Percentiles rank a stretch among this genome's conserved stretches.
Evolutionary conservation across 139 green algal genomes (phyloP).

Genomic region (Nannochloris sp.): DNA sequence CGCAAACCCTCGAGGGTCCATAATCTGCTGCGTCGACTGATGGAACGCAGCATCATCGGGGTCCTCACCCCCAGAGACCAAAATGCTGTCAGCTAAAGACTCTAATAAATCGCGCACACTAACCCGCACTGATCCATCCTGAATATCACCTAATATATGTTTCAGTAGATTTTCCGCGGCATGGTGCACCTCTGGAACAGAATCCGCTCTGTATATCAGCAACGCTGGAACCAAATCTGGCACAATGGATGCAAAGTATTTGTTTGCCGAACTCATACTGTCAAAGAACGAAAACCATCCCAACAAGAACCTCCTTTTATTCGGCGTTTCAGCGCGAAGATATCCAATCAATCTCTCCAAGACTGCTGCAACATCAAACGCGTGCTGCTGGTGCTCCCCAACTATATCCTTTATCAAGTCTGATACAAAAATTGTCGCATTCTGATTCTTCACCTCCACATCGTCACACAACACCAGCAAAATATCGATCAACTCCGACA

Average conservation of each 20-base stretch:
- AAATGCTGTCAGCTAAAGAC: not conserved
- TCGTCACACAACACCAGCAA: conserved; percentile 82
- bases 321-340: conserved; percentile 69
- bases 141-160: conserved; percentile 2
- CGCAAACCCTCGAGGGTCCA: too few species aligned
- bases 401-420: conserved; percentile 83
- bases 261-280: conserved; percentile 67
- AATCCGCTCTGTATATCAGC: conserved; percentile 77
- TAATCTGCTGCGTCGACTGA: not conserved
- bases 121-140: not conserved
- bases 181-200: conserved; percentile 54
- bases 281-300: conserved; percentile 79
- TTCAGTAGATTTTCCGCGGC: conserved; percentile 43
- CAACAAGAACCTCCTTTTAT: conserved; percentile 76
- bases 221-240: conserved; percentile 83
- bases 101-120: not conserved
- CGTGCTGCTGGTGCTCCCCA: conserved; percentile 30
- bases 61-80: not conserved
- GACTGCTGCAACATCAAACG: conserved; percentile 71
- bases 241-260: conserved; percentile 76
- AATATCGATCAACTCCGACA: conserved; percentile 85
- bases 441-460: conserved; percentile 76
- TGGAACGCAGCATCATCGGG: too few species aligned
- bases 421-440: conserved; percentile 86
- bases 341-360: conserved; percentile 74